These are phyloP conservation scores for Zygosaccharomyces gambellarensis DNA, from an alignment of 805 yeast species.

Conservation along the genomic window DNA sequence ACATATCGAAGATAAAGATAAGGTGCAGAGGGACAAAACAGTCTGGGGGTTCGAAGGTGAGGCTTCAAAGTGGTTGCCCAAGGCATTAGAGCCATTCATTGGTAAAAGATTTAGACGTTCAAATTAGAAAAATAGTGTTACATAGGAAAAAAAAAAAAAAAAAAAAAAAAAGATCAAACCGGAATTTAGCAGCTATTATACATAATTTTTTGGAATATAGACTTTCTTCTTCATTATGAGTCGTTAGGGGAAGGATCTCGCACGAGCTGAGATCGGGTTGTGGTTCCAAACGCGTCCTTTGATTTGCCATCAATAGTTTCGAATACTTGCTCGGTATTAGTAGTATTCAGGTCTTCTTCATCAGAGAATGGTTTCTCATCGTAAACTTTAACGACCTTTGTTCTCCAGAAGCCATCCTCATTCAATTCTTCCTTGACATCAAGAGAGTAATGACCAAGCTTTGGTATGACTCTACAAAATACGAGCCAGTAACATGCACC, in stretches of 20 bases:
- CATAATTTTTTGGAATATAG: background rate
- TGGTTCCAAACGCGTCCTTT: background rate
- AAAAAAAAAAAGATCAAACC: background rate
- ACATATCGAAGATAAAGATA: conserved; percentile 47
- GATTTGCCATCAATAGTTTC: conserved; percentile 1
- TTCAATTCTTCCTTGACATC: conserved; percentile 52
- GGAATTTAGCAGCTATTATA: background rate
- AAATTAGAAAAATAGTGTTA: background rate
- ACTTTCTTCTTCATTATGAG: background rate
- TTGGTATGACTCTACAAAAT: conserved; percentile 59
- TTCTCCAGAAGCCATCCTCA: conserved; percentile 70
- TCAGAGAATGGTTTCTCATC: conserved; percentile 8
- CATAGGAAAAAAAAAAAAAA: background rate
- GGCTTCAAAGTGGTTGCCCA: conserved; percentile 66
- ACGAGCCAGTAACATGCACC: conserved; percentile 65
- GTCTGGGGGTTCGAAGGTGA: conserved; percentile 79
- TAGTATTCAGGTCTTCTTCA: conserved; percentile 1
- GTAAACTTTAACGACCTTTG: conserved; percentile 39
- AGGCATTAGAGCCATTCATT: conserved; percentile 53
- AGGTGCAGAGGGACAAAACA: conserved; percentile 39
- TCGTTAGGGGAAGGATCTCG: background rate
- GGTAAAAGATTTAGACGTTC: conserved; percentile 31
- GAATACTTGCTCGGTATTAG: background rate
- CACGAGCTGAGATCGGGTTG: background rate
- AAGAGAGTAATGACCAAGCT: conserved; percentile 47